Percentiles rank a stretch among this genome's conserved stretches.
Conservation (phyloP, 2,329 filamentous ascomycete genomes). For the Colletotrichum incanum region DNA sequence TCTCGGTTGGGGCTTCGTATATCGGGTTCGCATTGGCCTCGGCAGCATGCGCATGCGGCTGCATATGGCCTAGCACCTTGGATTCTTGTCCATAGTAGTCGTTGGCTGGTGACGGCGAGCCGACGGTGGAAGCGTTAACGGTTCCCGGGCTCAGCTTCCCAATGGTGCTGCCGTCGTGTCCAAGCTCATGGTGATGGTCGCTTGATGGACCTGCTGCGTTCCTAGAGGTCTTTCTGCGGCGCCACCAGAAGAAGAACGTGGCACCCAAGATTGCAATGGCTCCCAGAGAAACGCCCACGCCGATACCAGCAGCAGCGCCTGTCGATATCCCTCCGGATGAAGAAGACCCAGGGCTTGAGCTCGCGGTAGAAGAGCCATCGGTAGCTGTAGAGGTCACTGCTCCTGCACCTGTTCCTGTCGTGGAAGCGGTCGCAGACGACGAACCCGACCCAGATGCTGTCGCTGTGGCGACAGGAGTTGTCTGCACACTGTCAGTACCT, state of each 20-base stretch:
- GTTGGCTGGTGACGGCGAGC: constrained; percentile 1
- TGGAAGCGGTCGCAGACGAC: neutral
- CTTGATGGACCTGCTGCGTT: neutral
- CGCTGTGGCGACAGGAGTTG: constrained; percentile 13
- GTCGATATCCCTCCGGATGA: constrained; percentile 46
- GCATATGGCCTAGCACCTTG: constrained; percentile 29
- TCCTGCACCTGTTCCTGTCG: neutral
- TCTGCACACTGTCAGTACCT: constrained; percentile 5
- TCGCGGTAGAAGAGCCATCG: constrained; percentile 2
- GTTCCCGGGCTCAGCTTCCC: constrained; percentile 28
- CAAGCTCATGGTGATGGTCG: constrained; percentile 7
- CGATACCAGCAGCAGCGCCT: constrained; percentile 51
- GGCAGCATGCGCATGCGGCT: constrained; percentile 30
- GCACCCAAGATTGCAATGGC: constrained; percentile 47
- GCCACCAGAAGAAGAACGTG: constrained; percentile 49
- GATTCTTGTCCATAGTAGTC: constrained; percentile 32
- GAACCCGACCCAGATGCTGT: constrained; percentile 19
- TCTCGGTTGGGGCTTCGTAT: constrained; percentile 35
- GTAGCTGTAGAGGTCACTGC: constrained; percentile 9
- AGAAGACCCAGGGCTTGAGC: neutral
- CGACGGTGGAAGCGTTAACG: constrained; percentile 14
- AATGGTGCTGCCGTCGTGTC: constrained; percentile 2
- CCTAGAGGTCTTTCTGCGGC: constrained; percentile 42
- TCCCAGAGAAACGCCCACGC: constrained; percentile 49
- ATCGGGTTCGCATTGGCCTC: constrained; percentile 32